A percentile compares a stretch with the other conserved stretches of the same genome.
phyloP scores from a whole-genome alignment of 805 yeast genomes.

The Lipomyces sp. region DNA sequence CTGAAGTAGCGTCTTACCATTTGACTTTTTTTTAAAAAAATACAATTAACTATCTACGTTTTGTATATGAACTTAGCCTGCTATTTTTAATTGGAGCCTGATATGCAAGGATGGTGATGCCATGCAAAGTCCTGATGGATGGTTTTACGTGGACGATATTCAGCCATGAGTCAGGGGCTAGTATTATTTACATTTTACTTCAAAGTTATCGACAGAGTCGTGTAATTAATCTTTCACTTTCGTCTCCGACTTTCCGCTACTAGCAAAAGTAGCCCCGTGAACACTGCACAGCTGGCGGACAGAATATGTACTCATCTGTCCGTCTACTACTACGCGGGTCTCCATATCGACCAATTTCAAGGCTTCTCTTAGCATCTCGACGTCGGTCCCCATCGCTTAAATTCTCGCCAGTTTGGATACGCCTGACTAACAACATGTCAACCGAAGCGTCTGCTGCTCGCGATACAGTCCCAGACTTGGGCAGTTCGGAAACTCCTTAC shows the following conservation, averaged over 20 bases:
- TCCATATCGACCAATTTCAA: neutral
- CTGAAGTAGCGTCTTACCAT: too few relatives aligned
- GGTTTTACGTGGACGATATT: too few relatives aligned
- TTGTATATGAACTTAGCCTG: too few relatives aligned
- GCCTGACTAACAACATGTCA: neutral
- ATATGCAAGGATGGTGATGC: too few relatives aligned
- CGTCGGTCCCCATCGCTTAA: neutral
- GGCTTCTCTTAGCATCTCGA: neutral
- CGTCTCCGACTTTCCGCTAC: neutral
- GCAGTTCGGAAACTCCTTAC: conserved; percentile 25
- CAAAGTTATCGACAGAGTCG: too few relatives aligned
- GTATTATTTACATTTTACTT: too few relatives aligned
- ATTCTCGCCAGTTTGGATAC: neutral
- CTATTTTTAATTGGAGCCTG: too few relatives aligned
- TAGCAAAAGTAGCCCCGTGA: neutral
- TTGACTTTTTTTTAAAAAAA: too few relatives aligned
- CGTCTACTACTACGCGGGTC: neutral
- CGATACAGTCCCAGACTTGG: conserved; percentile 10
- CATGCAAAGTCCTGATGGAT: too few relatives aligned
- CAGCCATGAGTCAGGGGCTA: too few relatives aligned
- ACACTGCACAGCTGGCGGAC: neutral
- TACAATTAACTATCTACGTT: too few relatives aligned
- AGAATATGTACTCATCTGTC: neutral
- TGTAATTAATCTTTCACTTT: too few relatives aligned
- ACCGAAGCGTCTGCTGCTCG: neutral